Evolutionary conservation across 2,329 filamentous ascomycete species (phyloP), one percentile per base, ranked within the genome.

Genomic region (Mollisiaceae sp.): DNA sequence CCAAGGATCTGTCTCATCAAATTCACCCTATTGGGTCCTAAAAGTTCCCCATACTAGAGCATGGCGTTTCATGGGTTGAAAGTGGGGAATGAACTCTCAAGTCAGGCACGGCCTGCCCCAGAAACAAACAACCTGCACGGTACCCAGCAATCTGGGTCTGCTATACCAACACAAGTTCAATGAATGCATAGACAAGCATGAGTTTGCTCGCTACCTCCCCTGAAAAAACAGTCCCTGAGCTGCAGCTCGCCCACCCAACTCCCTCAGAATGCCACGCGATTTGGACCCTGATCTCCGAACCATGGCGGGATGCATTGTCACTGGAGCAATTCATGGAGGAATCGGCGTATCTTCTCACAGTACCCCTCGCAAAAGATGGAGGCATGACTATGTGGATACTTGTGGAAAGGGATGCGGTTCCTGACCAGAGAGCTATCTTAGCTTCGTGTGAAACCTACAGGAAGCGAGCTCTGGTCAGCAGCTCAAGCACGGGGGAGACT

Each of bases 331-430:
- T 90, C 72, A 76, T 91, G 50, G 75, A 80, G 50, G 89, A 89
- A 73, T 77, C 76, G 4, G 82, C 82, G 70, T 80, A 89, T n/a
- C 38, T 71, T 12, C 79, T 82, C 14, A 83, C 82, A 1, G 81
- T 86, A 0, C 83, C 86, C 3, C 80, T 91, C 22, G 81, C 86
- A 14, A 80, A 80, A 59, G 76, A 87, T 68, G 83, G 83, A 43
- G 86, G 87, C 57, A 80, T 89, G 70, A 83, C 82, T 14, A 81
- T 82, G 67, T 90, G 89, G 89, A 83, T 91, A 60, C 81, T 91
- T 39, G 88, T 87, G 4, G 79, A 84, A 57, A 71, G 71, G 61
- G 60, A 71, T 47, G 62, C 75, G 59, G 63, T 75, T 2, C 77
- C 79, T 0, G 73, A 79, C 38, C 70, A 78, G 32, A 81, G 85